A percentile compares a stretch with the other conserved stretches of the same genome.
These are phyloP conservation scores for Aureobasidium zeae DNA, from an alignment of 2,329 filamentous ascomycete species.

Conservation along the genomic window DNA sequence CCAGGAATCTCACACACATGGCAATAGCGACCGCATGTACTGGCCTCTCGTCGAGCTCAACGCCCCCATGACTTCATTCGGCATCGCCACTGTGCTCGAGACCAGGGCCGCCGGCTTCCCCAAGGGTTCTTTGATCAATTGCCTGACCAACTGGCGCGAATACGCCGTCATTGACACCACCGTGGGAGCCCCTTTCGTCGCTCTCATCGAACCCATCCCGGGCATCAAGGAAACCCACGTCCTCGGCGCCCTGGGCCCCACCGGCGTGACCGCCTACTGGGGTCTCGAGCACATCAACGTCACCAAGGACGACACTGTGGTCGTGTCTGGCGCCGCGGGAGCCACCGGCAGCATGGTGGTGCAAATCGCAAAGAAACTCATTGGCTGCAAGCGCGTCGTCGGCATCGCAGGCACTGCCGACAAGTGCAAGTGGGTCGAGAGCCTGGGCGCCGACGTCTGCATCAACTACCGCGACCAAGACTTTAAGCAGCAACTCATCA, in stretches of 20 bases:
- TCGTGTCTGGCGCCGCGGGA: conserved; percentile 41
- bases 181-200: conserved; percentile 25
- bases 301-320: conserved; percentile 36
- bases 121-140: conserved; percentile 31
- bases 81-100: conserved; percentile 32
- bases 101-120: conserved; percentile 26
- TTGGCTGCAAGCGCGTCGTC: conserved; percentile 37
- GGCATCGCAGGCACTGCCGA: conserved; percentile 45
- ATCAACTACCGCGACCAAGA: conserved; percentile 45
- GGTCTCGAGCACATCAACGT: conserved; percentile 35
- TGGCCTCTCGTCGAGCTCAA: conserved; percentile 36
- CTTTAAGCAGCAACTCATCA: conserved; percentile 40
- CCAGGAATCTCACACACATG: background rate
- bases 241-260: conserved; percentile 38
- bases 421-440: conserved; percentile 45
- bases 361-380: conserved; percentile 44
- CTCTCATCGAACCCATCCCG: conserved; percentile 22
- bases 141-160: conserved; percentile 33
- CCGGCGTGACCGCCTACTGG: conserved; percentile 41
- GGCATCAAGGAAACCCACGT: conserved; percentile 37
- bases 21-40: conserved; percentile 36
- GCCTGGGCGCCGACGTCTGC: conserved; percentile 44
- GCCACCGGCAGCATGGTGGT: conserved; percentile 42
- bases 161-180: conserved; percentile 30
- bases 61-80: conserved; percentile 31